These are phyloP conservation scores for Macrotyloma uniflorum DNA, from an alignment of 306 rosid species.

Conservation along the genomic window DNA sequence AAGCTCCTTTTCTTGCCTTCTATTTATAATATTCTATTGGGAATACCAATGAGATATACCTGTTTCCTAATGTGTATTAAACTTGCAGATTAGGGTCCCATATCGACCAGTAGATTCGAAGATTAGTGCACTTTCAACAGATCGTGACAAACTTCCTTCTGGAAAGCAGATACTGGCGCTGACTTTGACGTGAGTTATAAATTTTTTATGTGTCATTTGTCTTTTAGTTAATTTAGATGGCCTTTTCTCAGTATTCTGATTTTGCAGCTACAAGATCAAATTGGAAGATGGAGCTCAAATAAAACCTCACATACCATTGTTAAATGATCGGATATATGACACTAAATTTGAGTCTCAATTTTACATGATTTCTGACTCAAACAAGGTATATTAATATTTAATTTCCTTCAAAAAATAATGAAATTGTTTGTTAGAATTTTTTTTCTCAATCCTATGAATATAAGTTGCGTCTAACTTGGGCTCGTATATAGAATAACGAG, in stretches of 20 bases:
- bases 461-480: conserved; percentile 9
- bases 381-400: conserved; percentile 64
- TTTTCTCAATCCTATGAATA: conserved; percentile 12
- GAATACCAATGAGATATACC: conserved; percentile 15
- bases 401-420: conserved; percentile 22
- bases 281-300: conserved; percentile 91
- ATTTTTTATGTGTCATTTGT: conserved; percentile 39
- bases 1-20: neutral
- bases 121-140: conserved; percentile 73
- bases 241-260: conserved; percentile 35
- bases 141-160: conserved; percentile 90
- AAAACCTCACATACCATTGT: conserved; percentile 80
- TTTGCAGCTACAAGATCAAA: conserved; percentile 86
- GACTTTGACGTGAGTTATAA: conserved; percentile 73
- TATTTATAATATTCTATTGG: conserved; percentile 32
- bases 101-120: conserved; percentile 84
- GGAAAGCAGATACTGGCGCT: conserved; percentile 88
- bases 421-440: conserved; percentile 1
- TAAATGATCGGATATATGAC: conserved; percentile 86
- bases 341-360: conserved; percentile 93
- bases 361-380: conserved; percentile 84
- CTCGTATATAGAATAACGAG: conserved; percentile 9
- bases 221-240: conserved; percentile 16
- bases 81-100: conserved; percentile 76
- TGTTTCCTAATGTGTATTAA: conserved; percentile 26